phyloP scores from a whole-genome alignment of 2,329 filamentous ascomycete genomes.

The Cryoendolithus antarcticus region DNA sequence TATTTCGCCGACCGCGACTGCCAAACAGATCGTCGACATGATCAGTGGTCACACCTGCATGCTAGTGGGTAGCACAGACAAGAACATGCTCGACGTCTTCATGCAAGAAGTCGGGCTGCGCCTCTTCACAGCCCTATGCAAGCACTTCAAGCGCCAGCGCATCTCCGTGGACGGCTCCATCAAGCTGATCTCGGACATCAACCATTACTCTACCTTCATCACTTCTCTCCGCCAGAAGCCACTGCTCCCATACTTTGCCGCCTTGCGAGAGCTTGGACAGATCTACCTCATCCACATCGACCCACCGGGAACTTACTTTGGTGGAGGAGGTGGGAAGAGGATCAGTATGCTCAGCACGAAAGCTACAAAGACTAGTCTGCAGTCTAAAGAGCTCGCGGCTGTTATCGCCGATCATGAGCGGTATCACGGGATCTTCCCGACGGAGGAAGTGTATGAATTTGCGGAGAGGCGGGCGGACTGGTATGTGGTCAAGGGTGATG shows the following conservation, averaged over 20 bases:
- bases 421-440: slow-evolving; percentile 83
- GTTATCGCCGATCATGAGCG: slow-evolving; percentile 87
- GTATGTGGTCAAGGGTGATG: slow-evolving; percentile 77
- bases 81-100: slow-evolving; percentile 96
- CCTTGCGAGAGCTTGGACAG: slow-evolving; percentile 81
- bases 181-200: slow-evolving; percentile 92
- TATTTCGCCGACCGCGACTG: slow-evolving; percentile 66
- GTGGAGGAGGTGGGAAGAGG: slow-evolving; percentile 9
- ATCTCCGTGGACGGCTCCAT: slow-evolving; percentile 82
- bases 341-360: slow-evolving; percentile 16
- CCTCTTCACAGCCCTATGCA: slow-evolving; percentile 83
- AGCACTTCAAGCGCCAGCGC: slow-evolving; percentile 92
- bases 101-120: slow-evolving; percentile 93
- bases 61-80: slow-evolving; percentile 89
- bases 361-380: slow-evolving; percentile 41
- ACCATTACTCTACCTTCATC: slow-evolving; percentile 79
- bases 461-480: slow-evolving; percentile 88
- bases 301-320: slow-evolving; percentile 17
- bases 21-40: slow-evolving; percentile 68
- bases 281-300: slow-evolving; percentile 74
- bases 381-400: slow-evolving; percentile 88
- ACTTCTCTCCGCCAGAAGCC: slow-evolving; percentile 70
- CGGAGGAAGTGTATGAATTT: slow-evolving; percentile 96
- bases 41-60: slow-evolving; percentile 83
- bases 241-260: slow-evolving; percentile 79